Evolutionary conservation across 169 alveolate species (phyloP).

Genomic region (Eimeria acervulina): DNA sequence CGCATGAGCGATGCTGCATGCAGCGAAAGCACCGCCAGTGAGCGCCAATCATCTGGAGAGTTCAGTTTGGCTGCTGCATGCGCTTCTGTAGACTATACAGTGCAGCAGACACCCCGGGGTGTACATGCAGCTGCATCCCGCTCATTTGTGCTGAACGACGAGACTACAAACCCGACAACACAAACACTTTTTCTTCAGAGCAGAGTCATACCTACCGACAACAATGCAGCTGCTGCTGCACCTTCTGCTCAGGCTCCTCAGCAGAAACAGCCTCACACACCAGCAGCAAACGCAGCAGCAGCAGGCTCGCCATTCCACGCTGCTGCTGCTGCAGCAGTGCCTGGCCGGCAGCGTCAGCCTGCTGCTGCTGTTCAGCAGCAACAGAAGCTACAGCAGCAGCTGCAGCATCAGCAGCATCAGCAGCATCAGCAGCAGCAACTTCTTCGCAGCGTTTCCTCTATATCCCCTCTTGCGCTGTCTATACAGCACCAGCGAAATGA

Average conservation of each 20-base stretch:
- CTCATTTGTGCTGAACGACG: background rate
- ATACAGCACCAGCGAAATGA: background rate
- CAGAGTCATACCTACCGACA: background rate
- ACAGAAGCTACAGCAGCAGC: background rate
- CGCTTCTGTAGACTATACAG: background rate
- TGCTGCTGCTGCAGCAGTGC: conserved; percentile 35
- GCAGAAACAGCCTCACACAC: background rate
- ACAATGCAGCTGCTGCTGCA: background rate
- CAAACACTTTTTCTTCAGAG: conserved; percentile 29
- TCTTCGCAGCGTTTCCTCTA: too few species aligned
- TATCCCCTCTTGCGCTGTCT: too few species aligned
- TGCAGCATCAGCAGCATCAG: background rate
- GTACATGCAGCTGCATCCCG: background rate
- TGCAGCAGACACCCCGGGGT: background rate
- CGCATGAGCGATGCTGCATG: conserved; percentile 20
- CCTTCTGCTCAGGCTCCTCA: background rate
- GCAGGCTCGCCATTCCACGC: too few species aligned
- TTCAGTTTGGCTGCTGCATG: background rate
- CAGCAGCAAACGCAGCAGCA: conserved; percentile 16
- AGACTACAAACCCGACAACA: background rate
- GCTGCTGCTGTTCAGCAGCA: background rate
- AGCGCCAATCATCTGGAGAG: conserved; percentile 37
- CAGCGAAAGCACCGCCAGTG: conserved; percentile 24
- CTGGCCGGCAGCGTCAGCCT: background rate
- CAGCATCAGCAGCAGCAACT: conserved; percentile 11